Evolutionary conservation across 108 stramenopile genomes (phyloP).

Genomic region (Fragilariopsis cylindrus): DNA sequence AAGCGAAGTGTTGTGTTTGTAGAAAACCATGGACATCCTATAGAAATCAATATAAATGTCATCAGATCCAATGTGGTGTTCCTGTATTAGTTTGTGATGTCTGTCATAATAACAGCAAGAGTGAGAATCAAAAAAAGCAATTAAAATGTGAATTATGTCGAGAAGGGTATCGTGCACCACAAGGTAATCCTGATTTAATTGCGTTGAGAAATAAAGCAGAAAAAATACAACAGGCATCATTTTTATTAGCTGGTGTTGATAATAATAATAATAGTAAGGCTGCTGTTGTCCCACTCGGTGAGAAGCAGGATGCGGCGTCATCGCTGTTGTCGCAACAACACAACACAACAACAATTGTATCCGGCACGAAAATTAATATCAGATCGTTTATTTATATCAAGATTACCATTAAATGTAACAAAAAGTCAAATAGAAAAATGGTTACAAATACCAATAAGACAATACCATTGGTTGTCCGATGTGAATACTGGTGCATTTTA

Average conservation of each 20-base stretch:
- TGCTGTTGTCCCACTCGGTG: neutral
- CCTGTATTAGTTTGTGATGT: conserved; percentile 70
- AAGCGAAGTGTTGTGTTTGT: conserved; percentile 55
- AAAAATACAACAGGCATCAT: conserved; percentile 10
- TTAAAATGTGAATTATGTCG: conserved; percentile 56
- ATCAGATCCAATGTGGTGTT: conserved; percentile 58
- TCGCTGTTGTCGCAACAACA: neutral
- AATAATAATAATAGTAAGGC: neutral
- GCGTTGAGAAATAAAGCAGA: conserved; percentile 56
- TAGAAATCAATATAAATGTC: conserved; percentile 55
- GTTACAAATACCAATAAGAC: conserved; percentile 18
- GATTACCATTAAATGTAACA: conserved; percentile 42
- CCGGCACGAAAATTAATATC: conserved; percentile 11
- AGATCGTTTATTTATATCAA: conserved; percentile 49
- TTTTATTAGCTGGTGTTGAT: too few species aligned
- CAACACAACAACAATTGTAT: neutral
- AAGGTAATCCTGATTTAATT: conserved; percentile 51
- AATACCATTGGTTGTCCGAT: conserved; percentile 65
- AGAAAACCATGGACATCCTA: conserved; percentile 50
- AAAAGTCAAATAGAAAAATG: conserved; percentile 45
- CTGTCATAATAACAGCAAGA: conserved; percentile 26
- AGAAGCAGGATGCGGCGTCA: neutral
- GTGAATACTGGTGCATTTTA: conserved; percentile 50
- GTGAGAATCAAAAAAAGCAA: conserved; percentile 15
- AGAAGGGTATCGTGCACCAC: conserved; percentile 54